These are phyloP conservation scores for Dendrobium chrysotoxum DNA, from an alignment of 106 monocot species.

Conservation along the genomic window DNA sequence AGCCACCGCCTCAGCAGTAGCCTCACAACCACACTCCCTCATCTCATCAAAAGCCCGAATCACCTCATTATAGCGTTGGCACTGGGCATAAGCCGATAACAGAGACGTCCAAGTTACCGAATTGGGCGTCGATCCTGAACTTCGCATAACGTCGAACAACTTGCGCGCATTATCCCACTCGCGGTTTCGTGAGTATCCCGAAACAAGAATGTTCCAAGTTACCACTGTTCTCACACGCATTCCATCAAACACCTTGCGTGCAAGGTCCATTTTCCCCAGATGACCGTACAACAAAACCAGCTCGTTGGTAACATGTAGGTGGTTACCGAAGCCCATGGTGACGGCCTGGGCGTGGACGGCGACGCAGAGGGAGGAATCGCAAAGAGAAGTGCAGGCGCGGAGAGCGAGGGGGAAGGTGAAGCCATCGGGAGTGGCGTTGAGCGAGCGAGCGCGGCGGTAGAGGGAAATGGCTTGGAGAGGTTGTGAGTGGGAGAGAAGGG, in stretches of 20 bases:
- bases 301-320: slow-evolving; percentile 54
- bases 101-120: slow-evolving; percentile 65
- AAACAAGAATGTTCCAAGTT: slow-evolving; percentile 48
- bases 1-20: slow-evolving; percentile 29
- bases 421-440: slow-evolving; percentile 22
- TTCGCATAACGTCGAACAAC: slow-evolving; percentile 32
- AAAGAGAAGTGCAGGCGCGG: slow-evolving; percentile 14
- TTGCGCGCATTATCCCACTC: slow-evolving; percentile 19
- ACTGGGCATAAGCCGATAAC: slow-evolving; percentile 42
- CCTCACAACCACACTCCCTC: slow-evolving; percentile 16
- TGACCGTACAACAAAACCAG: slow-evolving; percentile 31
- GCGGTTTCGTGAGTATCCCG: slow-evolving; percentile 24
- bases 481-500: slow-evolving; percentile 25
- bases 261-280: slow-evolving; percentile 17
- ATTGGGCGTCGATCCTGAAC: slow-evolving; percentile 24
- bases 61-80: slow-evolving; percentile 25
- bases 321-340: slow-evolving; percentile 19
- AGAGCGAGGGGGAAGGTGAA: slow-evolving; percentile 57
- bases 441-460: slow-evolving; percentile 19
- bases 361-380: neutral
- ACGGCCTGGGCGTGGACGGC: slow-evolving; percentile 38
- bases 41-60: slow-evolving; percentile 34
- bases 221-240: slow-evolving; percentile 40
- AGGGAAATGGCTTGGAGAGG: slow-evolving; percentile 16
- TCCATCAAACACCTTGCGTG: slow-evolving; percentile 44